phyloP scores from a whole-genome alignment of 2,329 filamentous ascomycete genomes.

The Erysiphe pulchra region DNA sequence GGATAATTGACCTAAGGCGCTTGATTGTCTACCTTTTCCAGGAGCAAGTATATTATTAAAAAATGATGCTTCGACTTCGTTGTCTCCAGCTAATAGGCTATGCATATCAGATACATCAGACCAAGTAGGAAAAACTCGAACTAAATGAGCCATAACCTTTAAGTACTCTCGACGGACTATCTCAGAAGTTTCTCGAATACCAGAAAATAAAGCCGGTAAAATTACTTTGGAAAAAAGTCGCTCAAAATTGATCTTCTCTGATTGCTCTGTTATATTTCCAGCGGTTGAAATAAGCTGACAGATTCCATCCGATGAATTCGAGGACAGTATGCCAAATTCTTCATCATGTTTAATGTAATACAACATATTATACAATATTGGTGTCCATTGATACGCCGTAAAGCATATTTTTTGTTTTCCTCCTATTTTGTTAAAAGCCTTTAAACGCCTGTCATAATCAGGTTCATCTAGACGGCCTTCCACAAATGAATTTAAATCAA shows the following conservation, averaged over 20 bases:
- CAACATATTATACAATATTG: slow-evolving; percentile 68
- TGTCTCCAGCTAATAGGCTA: slow-evolving; percentile 39
- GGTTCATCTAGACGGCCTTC: slow-evolving; percentile 53
- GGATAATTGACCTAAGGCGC: slow-evolving; percentile 56
- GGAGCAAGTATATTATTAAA: slow-evolving; percentile 85
- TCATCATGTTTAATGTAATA: slow-evolving; percentile 70
- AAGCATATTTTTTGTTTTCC: slow-evolving; percentile 31
- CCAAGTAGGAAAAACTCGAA: slow-evolving; percentile 46
- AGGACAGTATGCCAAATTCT: slow-evolving; percentile 58
- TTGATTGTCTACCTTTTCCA: slow-evolving; percentile 61
- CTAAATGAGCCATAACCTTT: slow-evolving; percentile 51
- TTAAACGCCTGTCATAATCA: slow-evolving; percentile 61
- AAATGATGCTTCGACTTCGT: slow-evolving; percentile 38
- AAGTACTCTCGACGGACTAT: slow-evolving; percentile 65
- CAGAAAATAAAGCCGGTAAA: slow-evolving; percentile 50
- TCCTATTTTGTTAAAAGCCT: slow-evolving; percentile 50
- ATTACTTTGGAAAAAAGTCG: slow-evolving; percentile 36
- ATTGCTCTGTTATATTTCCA: slow-evolving; percentile 17
- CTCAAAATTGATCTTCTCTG: slow-evolving; percentile 23
- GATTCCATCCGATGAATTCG: slow-evolving; percentile 58
- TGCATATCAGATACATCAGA: slow-evolving; percentile 47
- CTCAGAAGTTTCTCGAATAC: slow-evolving; percentile 56
- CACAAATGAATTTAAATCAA: slow-evolving; percentile 58
- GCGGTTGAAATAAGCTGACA: slow-evolving; percentile 50
- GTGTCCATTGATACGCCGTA: slow-evolving; percentile 55